Percentiles rank a stretch among this genome's conserved stretches.
Evolutionary conservation across 2,329 filamentous ascomycete species (phyloP).

Genomic region (Cladobotryum protrusum): DNA sequence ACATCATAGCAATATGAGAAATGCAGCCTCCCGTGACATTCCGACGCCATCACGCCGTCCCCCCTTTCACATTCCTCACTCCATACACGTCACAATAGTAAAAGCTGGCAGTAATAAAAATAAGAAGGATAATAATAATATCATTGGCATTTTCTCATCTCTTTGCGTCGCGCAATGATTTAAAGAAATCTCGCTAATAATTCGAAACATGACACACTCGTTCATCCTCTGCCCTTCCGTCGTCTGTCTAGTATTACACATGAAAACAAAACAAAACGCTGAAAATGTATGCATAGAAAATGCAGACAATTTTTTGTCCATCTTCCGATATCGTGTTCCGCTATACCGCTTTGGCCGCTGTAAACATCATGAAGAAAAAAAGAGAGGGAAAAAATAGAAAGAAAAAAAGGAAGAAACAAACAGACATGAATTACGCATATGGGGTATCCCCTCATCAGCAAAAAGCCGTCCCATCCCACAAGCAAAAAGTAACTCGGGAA

Average conservation of each 20-base stretch:
- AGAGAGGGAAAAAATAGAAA: background rate
- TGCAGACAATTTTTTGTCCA: too few relatives aligned
- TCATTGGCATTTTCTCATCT: background rate
- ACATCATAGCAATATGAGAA: too few relatives aligned
- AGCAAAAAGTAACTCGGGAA: constrained; percentile 8
- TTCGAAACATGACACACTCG: too few relatives aligned
- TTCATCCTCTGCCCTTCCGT: background rate
- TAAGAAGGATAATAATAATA: background rate
- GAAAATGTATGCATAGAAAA: too few relatives aligned
- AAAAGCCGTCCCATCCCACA: constrained; percentile 7
- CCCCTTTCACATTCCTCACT: background rate
- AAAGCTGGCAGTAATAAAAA: background rate
- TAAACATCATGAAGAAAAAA: background rate
- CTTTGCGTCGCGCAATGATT: background rate
- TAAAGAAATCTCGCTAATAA: too few relatives aligned
- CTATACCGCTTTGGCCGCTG: too few relatives aligned
- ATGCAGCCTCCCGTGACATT: too few relatives aligned
- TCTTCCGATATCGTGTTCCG: too few relatives aligned
- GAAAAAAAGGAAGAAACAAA: constrained; percentile 4
- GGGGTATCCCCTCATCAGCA: background rate
- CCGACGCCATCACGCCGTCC: too few relatives aligned
- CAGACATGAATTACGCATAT: constrained; percentile 1
- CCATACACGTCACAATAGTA: background rate
- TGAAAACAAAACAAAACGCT: too few relatives aligned
- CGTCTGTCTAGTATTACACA: background rate